Evolutionary conservation across 2,329 filamentous ascomycete species (phyloP), one percentile per base, ranked within the genome.

Genomic region (Penicillium expansum): DNA sequence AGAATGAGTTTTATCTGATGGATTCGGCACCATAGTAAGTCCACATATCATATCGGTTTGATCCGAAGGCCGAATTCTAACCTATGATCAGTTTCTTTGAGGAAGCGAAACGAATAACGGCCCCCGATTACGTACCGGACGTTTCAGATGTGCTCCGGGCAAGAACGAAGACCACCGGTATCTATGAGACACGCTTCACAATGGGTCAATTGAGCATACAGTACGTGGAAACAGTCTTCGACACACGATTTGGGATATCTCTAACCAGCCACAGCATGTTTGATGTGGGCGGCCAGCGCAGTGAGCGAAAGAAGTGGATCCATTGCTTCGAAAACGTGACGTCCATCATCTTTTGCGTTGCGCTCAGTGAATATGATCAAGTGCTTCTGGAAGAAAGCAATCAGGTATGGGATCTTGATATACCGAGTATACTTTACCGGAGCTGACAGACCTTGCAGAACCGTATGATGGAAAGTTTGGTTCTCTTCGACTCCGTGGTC

Each of bases 261-360:
- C 58, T 68, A 51, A 69, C 57, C 44, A 20, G 20, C 18, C 13
- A 55, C 71, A 97, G 93, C 79, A 99, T 99, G 94, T 99, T 99
- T 72, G 94, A 99, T 74, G 94, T 99, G 5, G 94, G 94, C 61
- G 94, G 94, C 24, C 94, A 99, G 77, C 83, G 94, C 72, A 97
- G 93, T 75, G 94, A 99, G 77, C 86, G 94, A 61, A 99, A 99
- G 82, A 99, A 99, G 80, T 99, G 94, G 94, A 99, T 99, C 72
- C 94, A 99, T 78, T 99, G 94, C 79, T 99, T 99, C 75, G 94
- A 99, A 76, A 97, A 97, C 69, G 94, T 99, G 69, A 99, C 94
- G 42, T 97, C 94, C 4, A 99, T 99, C 75, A 99, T 99, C 66
- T 99, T 99, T 77, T 99, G 94, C 71, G 94, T 99, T 60, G 94